These are phyloP conservation scores for Solanum lycopersicoides DNA, from an alignment of 257 asterid genomes.

Conservation along the genomic window DNA sequence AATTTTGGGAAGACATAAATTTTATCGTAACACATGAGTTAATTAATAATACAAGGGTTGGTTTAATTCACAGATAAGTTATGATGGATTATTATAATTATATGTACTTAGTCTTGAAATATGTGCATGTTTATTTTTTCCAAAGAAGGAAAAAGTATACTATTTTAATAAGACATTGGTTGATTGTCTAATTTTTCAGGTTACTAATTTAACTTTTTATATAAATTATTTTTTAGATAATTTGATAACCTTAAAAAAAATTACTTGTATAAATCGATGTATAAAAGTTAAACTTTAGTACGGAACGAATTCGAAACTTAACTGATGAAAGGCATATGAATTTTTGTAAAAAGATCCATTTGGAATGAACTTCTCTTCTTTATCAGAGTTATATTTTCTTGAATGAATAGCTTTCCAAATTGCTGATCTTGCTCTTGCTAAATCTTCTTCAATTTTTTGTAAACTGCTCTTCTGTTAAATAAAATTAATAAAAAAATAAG, in stretches of 20 bases:
- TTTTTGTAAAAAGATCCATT: constrained; percentile 6
- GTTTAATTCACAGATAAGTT: neutral
- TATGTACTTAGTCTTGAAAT: neutral
- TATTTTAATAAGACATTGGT: too few species aligned
- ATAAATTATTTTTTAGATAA: neutral
- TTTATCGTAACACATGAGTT: neutral
- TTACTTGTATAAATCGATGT: neutral
- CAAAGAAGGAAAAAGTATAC: neutral
- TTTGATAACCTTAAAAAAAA: neutral
- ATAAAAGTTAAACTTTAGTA: neutral
- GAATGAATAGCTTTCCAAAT: neutral
- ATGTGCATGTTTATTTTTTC: neutral
- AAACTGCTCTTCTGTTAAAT: neutral
- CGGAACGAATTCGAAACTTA: neutral
- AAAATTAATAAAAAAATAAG: neutral
- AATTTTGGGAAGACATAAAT: too few species aligned
- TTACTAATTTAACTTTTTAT: too few species aligned
- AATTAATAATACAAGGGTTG: neutral
- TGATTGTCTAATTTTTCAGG: neutral
- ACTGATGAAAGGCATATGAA: constrained; percentile 15
- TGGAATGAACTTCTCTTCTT: constrained; percentile 4
- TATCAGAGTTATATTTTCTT: neutral
- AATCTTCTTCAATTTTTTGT: constrained; percentile 8
- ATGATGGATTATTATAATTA: neutral
- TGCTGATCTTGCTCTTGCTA: constrained; percentile 10